Percentiles rank a stretch among this genome's conserved stretches.
These are phyloP conservation scores for Perkinsus olseni DNA, from an alignment of 169 alveolate species.

Conservation along the genomic window DNA sequence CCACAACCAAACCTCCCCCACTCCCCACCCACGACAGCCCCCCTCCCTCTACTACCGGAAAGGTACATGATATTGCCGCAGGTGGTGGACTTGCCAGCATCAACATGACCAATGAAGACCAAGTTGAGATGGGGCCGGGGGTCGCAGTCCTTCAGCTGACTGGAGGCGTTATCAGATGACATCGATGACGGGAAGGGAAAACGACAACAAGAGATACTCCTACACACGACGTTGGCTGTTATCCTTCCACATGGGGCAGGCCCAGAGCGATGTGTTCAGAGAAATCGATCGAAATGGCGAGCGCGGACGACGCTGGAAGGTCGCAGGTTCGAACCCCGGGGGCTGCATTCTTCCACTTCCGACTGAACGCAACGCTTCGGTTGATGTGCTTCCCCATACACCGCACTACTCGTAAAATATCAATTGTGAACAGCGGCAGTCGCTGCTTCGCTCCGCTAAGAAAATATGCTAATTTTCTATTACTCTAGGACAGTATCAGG, in stretches of 20 bases:
- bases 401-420: too few relatives aligned
- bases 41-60: background rate
- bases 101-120: constrained; percentile 99
- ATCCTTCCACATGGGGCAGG: background rate
- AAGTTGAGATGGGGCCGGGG: constrained; percentile 81
- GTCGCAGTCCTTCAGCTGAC: constrained; percentile 42
- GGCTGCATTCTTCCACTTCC: background rate
- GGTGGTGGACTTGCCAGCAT: constrained; percentile 99
- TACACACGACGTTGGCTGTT: too few relatives aligned
- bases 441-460: too few relatives aligned
- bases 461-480: too few relatives aligned
- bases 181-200: background rate
- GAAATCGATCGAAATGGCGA: background rate
- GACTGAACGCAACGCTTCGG: background rate
- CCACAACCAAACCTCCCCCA: background rate
- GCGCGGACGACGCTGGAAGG: background rate
- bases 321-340: background rate
- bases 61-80: constrained; percentile 86
- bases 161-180: constrained; percentile 34
- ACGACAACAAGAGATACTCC: too few relatives aligned
- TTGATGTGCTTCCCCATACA: background rate
- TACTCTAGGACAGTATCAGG: too few relatives aligned
- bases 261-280: background rate
- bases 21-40: background rate
- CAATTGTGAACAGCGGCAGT: too few relatives aligned